Evolutionary conservation across 169 alveolate genomes (phyloP).

Genomic region (Cryptosporidium parvum): DNA sequence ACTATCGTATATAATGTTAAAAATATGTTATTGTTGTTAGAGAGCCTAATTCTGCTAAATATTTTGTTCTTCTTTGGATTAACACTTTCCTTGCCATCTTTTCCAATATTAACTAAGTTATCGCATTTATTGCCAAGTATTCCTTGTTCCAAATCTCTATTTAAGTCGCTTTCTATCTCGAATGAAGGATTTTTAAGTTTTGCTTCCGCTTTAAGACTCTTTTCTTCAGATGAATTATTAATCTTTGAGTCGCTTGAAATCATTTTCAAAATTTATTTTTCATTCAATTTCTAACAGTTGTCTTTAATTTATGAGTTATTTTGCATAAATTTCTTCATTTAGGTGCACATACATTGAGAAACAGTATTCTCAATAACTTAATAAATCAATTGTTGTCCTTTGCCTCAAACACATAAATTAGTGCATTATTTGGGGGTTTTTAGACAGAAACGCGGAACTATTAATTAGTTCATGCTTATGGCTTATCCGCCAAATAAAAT

Average conservation of each 20-base stretch:
- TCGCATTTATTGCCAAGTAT: background rate
- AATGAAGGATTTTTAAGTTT: background rate
- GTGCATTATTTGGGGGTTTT: conserved; percentile 67
- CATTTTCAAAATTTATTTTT: conserved; percentile 17
- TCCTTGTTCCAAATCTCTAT: conserved; percentile 10
- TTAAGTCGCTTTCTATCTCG: background rate
- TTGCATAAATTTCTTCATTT: conserved; percentile 2
- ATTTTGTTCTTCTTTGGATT: background rate
- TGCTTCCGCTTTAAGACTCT: background rate
- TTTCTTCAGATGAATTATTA: conserved; percentile 9
- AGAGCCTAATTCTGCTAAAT: conserved; percentile 20
- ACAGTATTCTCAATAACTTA: conserved; percentile 9
- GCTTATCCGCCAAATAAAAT: conserved; percentile 13
- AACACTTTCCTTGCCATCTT: conserved; percentile 1
- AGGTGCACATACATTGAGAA: background rate
- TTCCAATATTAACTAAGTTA: background rate
- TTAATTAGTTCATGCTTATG: conserved; percentile 35
- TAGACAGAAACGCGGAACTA: conserved; percentile 76
- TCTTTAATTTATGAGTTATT: background rate
- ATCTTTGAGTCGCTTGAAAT: conserved; percentile 5
- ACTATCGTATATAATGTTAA: conserved; percentile 50
- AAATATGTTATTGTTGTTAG: conserved; percentile 28
- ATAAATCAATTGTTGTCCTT: background rate
- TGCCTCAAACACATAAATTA: background rate
- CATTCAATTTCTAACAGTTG: background rate